Conservation (phyloP, 805 yeast species). For the Schizosaccharomyces lindneri region DNA sequence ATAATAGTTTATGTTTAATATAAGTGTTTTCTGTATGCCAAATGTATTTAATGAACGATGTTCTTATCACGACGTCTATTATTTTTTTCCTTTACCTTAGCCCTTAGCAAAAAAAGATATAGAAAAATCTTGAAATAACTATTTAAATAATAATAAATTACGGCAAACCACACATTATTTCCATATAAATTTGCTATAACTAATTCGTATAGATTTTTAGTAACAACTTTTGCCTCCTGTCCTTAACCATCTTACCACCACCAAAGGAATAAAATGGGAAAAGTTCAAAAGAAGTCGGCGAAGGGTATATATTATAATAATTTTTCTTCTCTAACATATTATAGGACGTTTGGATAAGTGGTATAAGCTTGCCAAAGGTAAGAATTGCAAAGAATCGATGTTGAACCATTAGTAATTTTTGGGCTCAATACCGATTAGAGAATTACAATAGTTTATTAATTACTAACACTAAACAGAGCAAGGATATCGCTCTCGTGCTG, state of each 20-base stretch:
- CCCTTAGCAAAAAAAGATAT: too few species aligned
- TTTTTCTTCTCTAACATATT: too few species aligned
- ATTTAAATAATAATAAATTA: too few species aligned
- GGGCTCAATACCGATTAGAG: neutral
- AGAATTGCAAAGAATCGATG: conserved; percentile 17
- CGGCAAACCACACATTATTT: too few species aligned
- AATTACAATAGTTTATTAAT: neutral
- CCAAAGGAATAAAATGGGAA: conserved; percentile 5
- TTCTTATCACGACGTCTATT: too few species aligned
- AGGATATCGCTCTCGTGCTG: conserved; percentile 96
- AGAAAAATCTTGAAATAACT: too few species aligned
- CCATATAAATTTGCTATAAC: too few species aligned
- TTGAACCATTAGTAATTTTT: conserved; percentile 8
- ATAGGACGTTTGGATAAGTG: conserved; percentile 92
- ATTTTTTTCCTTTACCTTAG: too few species aligned
- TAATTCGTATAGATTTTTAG: too few species aligned
- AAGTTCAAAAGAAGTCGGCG: conserved; percentile 7
- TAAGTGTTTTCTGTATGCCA: too few species aligned
- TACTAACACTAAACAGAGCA: neutral
- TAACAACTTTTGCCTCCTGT: neutral
- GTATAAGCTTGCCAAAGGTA: conserved; percentile 81
- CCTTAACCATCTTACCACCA: neutral
- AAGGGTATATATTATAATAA: neutral
- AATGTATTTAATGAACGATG: too few species aligned
- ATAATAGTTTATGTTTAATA: too few species aligned